phyloP scores from a whole-genome alignment of 1,284 basidiomycete genomes.

The Schizopora paradoxa region DNA sequence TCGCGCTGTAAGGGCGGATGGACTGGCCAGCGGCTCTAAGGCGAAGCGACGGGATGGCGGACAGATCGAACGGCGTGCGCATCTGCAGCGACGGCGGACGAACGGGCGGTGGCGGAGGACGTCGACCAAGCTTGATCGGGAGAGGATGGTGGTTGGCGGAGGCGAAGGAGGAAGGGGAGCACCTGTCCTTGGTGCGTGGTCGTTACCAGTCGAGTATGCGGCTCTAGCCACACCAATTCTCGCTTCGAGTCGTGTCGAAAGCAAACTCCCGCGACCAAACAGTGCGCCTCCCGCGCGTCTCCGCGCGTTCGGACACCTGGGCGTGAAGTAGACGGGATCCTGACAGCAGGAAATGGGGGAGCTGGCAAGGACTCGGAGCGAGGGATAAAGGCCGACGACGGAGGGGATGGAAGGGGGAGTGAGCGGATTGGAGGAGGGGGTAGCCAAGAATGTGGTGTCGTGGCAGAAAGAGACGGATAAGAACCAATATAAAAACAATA shows the following conservation, averaged over 20 bases:
- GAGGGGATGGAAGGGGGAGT: background rate
- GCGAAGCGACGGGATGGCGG: background rate
- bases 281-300: background rate
- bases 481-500: conserved; percentile 18
- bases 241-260: conserved; percentile 1
- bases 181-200: conserved; percentile 2
- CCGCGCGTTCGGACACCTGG: conserved; percentile 5
- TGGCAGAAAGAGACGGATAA: conserved; percentile 7
- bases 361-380: background rate
- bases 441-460: conserved; percentile 7
- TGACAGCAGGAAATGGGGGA: background rate
- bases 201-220: conserved; percentile 3
- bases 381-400: conserved; percentile 3
- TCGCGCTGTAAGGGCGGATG: conserved; percentile 2
- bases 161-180: conserved; percentile 13
- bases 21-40: conserved; percentile 7
- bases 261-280: background rate
- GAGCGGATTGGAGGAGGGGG: background rate
- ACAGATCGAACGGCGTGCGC: too few species aligned
- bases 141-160: background rate
- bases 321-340: too few species aligned
- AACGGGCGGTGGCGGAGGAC: conserved; percentile 5
- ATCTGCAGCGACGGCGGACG: conserved; percentile 1
- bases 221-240: conserved; percentile 16
- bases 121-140: conserved; percentile 6